Base-by-base conservation (phyloP, 2,329 filamentous ascomycete genomes). In the Fusarium sp. region DNA sequence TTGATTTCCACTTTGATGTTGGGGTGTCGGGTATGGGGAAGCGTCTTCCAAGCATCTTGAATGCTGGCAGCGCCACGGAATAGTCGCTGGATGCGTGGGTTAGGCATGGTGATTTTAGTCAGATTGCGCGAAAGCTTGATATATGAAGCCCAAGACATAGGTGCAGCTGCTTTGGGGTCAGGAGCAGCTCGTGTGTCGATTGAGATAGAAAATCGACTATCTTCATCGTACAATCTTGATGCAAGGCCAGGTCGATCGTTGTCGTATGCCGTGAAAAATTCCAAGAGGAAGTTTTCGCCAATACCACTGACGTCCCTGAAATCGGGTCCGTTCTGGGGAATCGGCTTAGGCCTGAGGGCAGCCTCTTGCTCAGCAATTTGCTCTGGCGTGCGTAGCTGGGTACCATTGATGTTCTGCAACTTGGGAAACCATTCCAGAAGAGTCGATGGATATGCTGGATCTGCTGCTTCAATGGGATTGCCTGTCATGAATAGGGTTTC, bases 391-490 rank as follows among this genome's bases (percentile, higher is more conserved):
- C 94, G 89, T 20, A 97, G 89, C 77, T 92, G 88, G 9, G 89
- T 84, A 59, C 90, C 89, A 79, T 97, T 97, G 72, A 98, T 84
- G 65, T 91, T 88, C 75, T 91, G 90, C 18, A 98, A 87, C 64
- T 89, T 92, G 2, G 94, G 95, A 77, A 93, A 98, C 92, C 94
- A 97, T 42, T 89, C 89, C 33, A 93, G 84, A 62, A 98, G 83
- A 52, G 93, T 92, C 18, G 87, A 83, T 64, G 89, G 86, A 79
- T 91, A 92, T 65, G 87, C 86, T 12, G 90, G 87, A 27, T 86
- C 82, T 59, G 86, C 81, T 3, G 82, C 79, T 71, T 90, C 89
- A 65, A 97, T 88, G 0, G 94, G 93, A 73, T 97, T 97, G 55
- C 89, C 91, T 13, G 87, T 87, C 68, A 97, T 83, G 67, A 97